Base-by-base conservation (phyloP, 768 basidiomycete species). In the Cyclocybe aegerita region DNA sequence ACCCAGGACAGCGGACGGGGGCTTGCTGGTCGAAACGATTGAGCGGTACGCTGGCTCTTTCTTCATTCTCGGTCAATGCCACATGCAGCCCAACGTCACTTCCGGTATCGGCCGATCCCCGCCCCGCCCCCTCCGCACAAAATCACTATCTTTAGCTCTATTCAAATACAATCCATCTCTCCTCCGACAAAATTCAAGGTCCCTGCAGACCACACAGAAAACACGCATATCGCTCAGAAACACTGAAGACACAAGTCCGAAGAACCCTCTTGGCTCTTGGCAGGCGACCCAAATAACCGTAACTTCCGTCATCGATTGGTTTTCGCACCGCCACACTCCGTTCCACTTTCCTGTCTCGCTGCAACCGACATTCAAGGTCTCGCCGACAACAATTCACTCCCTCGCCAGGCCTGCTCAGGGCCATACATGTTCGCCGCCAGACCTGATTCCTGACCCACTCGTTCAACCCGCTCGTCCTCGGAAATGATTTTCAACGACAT, bases 1-100 rank as follows among this genome's bases (percentile, higher is more conserved):
- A 73, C 68, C 71, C 71, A 71, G 65, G 53, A 63, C 66, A 70
- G 65, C 64, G 71, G 73, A 66, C 64, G 57, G 47, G 56, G 55
- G 50, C 57, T 54, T 55, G 55, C 55, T 61, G 55, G 59, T 62
- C 61, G 72, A 70, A 73, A 72, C 70, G 66, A 65, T 61, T 61
- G 67, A 66, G 60, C 58, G 71, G 71, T 74, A 71, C 61, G 48
- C 53, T 61, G 58, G 60, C 50, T 53, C 57, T 56, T 54, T 60
- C 53, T 50, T 55, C 50, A 50, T 42, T 49, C 54, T 53, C 55
- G 50, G 48, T 40, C 57, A 54, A 40, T 39, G 47, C 55, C 54
- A 49, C 33, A 54, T 56, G 44, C 53, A 50, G 52, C 37, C 48
- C 38, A 53, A 55, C 50, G 49, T 33, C 41, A 46, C 44, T 39